Evolutionary conservation across 192 early-diverging fungal species (phyloP), one percentile per base, ranked within the genome.

Genomic region (Coemansia sp.): DNA sequence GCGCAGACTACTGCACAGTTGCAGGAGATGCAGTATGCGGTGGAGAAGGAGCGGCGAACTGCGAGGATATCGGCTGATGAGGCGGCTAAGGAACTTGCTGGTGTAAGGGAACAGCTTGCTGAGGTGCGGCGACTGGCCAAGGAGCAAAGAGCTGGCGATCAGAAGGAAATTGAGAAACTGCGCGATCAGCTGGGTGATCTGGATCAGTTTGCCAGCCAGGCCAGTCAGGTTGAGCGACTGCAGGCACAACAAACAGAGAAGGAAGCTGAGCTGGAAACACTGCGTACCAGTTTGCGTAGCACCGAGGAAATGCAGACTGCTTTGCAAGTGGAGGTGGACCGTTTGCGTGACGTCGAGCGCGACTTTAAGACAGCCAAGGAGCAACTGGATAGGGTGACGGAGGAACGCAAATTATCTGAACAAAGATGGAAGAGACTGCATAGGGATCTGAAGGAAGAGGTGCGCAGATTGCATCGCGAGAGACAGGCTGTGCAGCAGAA

Each of bases 391-490:
- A 73, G 75, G 5, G 69, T 70, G 4, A 70, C 56, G 6, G 79
- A 85, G 11, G 79, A 85, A 68, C 73, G 73, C 60, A 66, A 61
- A n/a, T 51, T 85, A 51, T 65, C 78, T 0, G 84, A 85, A 64
- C 67, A 77, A 56, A 75, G 79, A 28, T 85, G 84, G 84, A 77
- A 76, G 70, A 68, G 78, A 1, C 74, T 85, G 32, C 78, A 81
- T 51, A 72, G 79, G 8, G 84, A 81, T 36, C 57, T 85, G 35
- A 85, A 85, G 59, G 79, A 85, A 9, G 84, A 85, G 63, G 75
- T 85, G 20, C 68, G 79, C 5, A 70, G 76, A 51, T 59, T 85
- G 55, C 76, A 81, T 32, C 75, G 79, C 38, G 76, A 85, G 60
- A 48, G 45, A 48, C 45, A 48, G 45, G 4, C 45, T 15, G 17